Base-by-base conservation (phyloP, 1,139 yeast genomes). In the Taiozyma onychis region DNA sequence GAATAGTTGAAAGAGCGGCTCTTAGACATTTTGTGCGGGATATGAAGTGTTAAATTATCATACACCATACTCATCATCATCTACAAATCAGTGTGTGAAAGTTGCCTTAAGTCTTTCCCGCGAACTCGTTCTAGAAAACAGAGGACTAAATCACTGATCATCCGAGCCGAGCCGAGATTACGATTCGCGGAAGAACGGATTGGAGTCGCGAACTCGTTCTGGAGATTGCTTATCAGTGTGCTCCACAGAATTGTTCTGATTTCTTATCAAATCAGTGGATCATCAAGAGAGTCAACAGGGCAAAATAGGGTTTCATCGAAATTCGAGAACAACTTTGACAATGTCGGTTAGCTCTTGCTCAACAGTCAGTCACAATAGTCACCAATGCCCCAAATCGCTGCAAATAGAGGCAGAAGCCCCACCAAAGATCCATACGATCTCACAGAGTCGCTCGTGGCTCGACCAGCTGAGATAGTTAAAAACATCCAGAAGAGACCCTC, bases 1-100 rank as follows among this genome's bases (percentile, higher is more conserved):
- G 81, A 78, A 56, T 70, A 76, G 48, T 73, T 72, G 60, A 76
- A 77, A 8, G 68, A 37, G 11, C 41, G 41, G 14, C 41, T 37
- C 5, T 37, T 22, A 10, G 61, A 30, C 39, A 37, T 37, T 37
- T 18, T 37, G 18, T 18, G 18, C 3, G 18, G 18, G 18, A 16
- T 16, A 16, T 16, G 18, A 16, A 16, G 18, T 16, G 18, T 16
- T 16, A 16, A 16, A 16, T 16, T 18, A 18, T 18, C 18, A 18
- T 18, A 18, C 18, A 18, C 3, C 18, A 18, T 18, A 18, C 18
- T 18, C 18, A 18, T 18, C 18, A 18, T 18, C 18, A 18, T 2
- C 18, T 18, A 18, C 18, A 18, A 18, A 18, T 18, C 18, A 16
- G 18, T 18, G 18, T 18, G 18, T 18, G 18, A 18, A 24, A 24